A percentile compares a stretch with the other conserved stretches of the same genome.
Evolutionary conservation across 1,284 basidiomycete species (phyloP).

Genomic region (Papiliotrema flavescens): DNA sequence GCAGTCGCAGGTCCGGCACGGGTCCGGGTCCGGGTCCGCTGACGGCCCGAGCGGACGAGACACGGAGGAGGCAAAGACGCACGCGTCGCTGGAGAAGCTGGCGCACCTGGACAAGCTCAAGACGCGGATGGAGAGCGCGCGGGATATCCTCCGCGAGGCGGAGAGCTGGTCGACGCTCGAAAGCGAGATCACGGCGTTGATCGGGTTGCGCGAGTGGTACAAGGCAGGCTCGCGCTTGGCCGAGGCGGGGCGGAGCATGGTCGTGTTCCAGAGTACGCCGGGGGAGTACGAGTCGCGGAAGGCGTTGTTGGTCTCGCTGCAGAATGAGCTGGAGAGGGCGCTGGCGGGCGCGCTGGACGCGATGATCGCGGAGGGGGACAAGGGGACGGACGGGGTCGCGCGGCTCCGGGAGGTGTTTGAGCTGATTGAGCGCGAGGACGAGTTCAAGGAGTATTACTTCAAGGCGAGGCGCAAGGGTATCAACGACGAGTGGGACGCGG

Average conservation of each 20-base stretch:
- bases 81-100: conserved; percentile 60
- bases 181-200: conserved; percentile 75
- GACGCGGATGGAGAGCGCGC: conserved; percentile 74
- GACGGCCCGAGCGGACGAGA: conserved; percentile 1
- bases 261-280: conserved; percentile 78
- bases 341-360: conserved; percentile 79
- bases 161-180: conserved; percentile 93
- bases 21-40: neutral
- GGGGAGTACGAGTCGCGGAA: conserved; percentile 80
- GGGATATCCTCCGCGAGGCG: conserved; percentile 81
- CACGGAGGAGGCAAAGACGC: conserved; percentile 29
- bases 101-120: conserved; percentile 77
- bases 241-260: conserved; percentile 79
- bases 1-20: conserved; percentile 4
- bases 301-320: conserved; percentile 77
- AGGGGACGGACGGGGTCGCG: conserved; percentile 46
- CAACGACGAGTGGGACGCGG: conserved; percentile 63
- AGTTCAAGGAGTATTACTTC: conserved; percentile 90
- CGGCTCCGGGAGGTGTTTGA: conserved; percentile 77
- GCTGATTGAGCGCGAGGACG: conserved; percentile 80
- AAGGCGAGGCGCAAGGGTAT: conserved; percentile 67
- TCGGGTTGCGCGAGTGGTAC: conserved; percentile 61
- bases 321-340: conserved; percentile 88
- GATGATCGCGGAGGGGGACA: conserved; percentile 70
- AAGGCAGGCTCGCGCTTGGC: conserved; percentile 84